Evolutionary conservation across 1,284 basidiomycete genomes (phyloP), one percentile per base, ranked within the genome.

Genomic region (Malassezia nana): DNA sequence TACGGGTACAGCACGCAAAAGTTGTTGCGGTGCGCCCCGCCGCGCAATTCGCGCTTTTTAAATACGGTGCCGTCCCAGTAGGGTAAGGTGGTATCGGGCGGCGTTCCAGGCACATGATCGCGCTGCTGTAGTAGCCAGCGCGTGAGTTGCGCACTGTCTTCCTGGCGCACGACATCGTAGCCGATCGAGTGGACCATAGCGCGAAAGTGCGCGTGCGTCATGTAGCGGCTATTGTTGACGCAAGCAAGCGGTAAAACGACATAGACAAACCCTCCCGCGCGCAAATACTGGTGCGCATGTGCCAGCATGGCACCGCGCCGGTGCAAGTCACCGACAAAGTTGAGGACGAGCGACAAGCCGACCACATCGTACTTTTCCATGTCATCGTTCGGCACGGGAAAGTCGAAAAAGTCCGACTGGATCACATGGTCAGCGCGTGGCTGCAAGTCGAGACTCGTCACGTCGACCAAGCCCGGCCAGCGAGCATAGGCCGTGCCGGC

Each of bases 241-340:
- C 76, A 77, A 12, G 75, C 69, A 9, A 75, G 63, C 1, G 76
- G 76, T 0, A 77, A 62, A 9, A 77, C 75, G 22, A 77, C 55
- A 63, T 72, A 76, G 38, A 76, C 64, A 52, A 66, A 72, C 2
- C 75, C 76, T 0, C 40, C 30, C 1, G 61, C 55, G n/a, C 31
- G 43, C 13, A 72, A 46, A 35, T 67, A 71, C 43, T 58, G 51
- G 60, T 72, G 69, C 8, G 67, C 63, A 41, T 67, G 68, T 9
- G 64, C 33, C 2, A 72, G 59, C 62, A 69, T 69, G 20, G 62
- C 62, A 13, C 49, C 48, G 13, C 76, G 59, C 45, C 72, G 64
- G 12, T 57, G 44, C 1, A 77, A 55, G 35, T 71, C 67, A 16
- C 76, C 76, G 13, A 74, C 72, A 58, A 75, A 77, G 60, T 77